A percentile compares a stretch with the other conserved stretches of the same genome.
Evolutionary conservation across 768 basidiomycete species (phyloP).

Genomic region (Serendipita sp.): DNA sequence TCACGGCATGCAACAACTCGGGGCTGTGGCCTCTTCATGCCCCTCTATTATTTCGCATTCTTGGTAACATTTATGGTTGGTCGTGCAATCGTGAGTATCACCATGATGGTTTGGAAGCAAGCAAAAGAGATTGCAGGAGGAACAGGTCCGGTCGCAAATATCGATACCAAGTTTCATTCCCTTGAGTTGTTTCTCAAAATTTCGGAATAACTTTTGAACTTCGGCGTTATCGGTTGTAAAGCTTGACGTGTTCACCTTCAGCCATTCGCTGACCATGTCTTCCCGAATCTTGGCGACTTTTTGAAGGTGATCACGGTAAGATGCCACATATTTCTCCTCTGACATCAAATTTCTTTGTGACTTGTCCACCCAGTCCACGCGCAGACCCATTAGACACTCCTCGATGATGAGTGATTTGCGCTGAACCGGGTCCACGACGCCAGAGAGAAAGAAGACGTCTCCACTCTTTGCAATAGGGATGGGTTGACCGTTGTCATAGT

Average conservation of each 20-base stretch:
- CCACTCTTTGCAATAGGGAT: background rate
- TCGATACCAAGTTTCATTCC: constrained; percentile 32
- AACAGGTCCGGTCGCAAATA: constrained; percentile 34
- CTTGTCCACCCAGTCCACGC: background rate
- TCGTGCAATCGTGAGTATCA: constrained; percentile 33
- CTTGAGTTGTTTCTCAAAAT: constrained; percentile 29
- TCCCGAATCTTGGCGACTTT: constrained; percentile 28
- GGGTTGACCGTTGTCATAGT: constrained; percentile 32
- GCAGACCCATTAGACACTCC: background rate
- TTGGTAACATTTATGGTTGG: constrained; percentile 32
- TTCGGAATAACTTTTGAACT: constrained; percentile 30
- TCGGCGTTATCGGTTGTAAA: constrained; percentile 30
- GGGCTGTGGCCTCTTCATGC: constrained; percentile 12
- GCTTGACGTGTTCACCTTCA: constrained; percentile 31
- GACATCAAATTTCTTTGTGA: constrained; percentile 19
- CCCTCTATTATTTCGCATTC: constrained; percentile 30
- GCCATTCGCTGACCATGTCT: constrained; percentile 35
- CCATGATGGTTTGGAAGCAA: constrained; percentile 32
- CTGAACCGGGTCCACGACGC: background rate
- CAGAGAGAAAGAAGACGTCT: background rate
- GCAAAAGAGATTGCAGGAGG: constrained; percentile 34
- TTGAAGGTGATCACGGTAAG: constrained; percentile 26
- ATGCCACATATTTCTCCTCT: constrained; percentile 30
- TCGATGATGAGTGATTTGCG: background rate
- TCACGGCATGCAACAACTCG: constrained; percentile 32